Conservation (phyloP, 495 filamentous ascomycete genomes). For the Entonaema liquescens region DNA sequence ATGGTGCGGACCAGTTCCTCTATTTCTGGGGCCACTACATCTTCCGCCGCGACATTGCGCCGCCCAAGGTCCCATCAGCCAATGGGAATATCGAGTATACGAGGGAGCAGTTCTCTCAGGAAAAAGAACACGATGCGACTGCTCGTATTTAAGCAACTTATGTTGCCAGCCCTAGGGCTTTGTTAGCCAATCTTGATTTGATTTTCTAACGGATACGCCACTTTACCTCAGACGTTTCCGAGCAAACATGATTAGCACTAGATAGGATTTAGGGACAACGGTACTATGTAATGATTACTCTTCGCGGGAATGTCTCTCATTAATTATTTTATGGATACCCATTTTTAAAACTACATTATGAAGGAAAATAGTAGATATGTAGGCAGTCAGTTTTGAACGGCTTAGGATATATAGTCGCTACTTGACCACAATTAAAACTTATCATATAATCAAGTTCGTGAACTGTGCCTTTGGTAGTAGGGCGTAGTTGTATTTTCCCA, state of each 20-base stretch:
- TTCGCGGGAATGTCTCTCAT: constrained; percentile 19
- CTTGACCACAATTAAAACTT: no score
- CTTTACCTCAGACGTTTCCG: background rate
- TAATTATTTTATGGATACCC: constrained; percentile 30
- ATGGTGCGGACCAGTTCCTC: constrained; percentile 44
- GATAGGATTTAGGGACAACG: background rate
- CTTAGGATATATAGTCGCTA: background rate
- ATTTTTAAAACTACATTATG: constrained; percentile 2
- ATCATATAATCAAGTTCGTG: no score
- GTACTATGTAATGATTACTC: background rate
- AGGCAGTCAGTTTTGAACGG: background rate
- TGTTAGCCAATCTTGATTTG: background rate
- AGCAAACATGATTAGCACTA: background rate
- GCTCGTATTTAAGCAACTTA: constrained; percentile 29
- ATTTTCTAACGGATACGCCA: background rate
- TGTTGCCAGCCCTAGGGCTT: no score
- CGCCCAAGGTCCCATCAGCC: constrained; percentile 37
- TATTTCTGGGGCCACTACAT: constrained; percentile 65
- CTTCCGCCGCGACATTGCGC: constrained; percentile 53
- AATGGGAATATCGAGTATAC: constrained; percentile 32
- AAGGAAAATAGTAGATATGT: constrained; percentile 1
- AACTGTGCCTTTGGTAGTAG: no score
- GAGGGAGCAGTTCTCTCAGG: constrained; percentile 35
- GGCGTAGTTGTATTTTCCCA: no score
- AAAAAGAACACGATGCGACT: constrained; percentile 40